Evolutionary conservation across 345 rosid genomes (phyloP).

Genomic region (Melaleuca quinquenervia): DNA sequence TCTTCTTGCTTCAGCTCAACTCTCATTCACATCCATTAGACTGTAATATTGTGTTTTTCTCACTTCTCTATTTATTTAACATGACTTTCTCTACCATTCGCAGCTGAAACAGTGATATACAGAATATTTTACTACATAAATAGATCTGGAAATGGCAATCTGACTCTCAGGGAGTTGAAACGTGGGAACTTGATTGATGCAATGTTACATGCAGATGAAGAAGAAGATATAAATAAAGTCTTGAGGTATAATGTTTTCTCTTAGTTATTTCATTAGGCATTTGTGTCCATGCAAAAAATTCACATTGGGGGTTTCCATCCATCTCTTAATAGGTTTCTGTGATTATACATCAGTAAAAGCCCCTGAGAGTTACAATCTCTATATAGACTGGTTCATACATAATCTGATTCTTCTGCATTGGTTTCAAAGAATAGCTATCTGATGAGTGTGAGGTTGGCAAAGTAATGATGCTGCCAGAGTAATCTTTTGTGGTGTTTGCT

Average conservation of each 20-base stretch:
- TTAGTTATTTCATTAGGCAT: background rate
- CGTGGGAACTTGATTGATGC: slow-evolving; percentile 79
- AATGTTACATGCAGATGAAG: slow-evolving; percentile 84
- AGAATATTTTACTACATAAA: slow-evolving; percentile 82
- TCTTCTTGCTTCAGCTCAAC: background rate
- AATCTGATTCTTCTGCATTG: background rate
- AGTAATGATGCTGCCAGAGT: background rate
- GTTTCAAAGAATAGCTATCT: background rate
- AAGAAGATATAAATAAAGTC: slow-evolving; percentile 84
- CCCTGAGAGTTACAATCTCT: background rate
- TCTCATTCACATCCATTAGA: background rate
- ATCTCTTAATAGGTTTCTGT: background rate
- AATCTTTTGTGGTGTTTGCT: background rate
- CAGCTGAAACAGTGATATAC: slow-evolving; percentile 98
- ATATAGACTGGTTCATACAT: background rate
- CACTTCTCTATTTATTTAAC: background rate
- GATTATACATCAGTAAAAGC: background rate
- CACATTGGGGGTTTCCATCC: background rate
- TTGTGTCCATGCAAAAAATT: background rate
- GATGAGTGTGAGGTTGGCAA: background rate
- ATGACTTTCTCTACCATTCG: slow-evolving; percentile 13
- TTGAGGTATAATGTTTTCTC: slow-evolving; percentile 44
- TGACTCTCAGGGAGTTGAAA: slow-evolving; percentile 82
- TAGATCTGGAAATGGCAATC: slow-evolving; percentile 80
- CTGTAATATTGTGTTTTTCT: background rate